Evolutionary conservation across 1,139 yeast species (phyloP).

Genomic region (Geotrichum histeridarum): DNA sequence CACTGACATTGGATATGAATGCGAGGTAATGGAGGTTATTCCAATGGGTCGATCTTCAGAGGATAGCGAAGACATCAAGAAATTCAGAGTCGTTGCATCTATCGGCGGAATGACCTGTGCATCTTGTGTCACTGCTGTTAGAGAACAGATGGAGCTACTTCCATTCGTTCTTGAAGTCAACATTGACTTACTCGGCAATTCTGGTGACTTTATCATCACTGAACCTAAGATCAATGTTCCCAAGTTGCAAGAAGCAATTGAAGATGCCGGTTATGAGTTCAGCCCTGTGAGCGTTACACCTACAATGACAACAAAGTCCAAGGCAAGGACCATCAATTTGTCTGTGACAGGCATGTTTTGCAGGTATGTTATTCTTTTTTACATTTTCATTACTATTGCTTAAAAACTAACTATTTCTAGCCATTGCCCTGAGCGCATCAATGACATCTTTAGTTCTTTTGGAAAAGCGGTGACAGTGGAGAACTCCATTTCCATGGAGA

Average conservation of each 20-base stretch:
- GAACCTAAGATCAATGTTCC: slow-evolving; percentile 34
- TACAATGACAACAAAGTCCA: slow-evolving; percentile 21
- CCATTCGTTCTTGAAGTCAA: slow-evolving; percentile 52
- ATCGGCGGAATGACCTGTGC: slow-evolving; percentile 76
- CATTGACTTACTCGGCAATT: slow-evolving; percentile 54
- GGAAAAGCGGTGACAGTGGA: slow-evolving; percentile 55
- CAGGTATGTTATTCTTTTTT: slow-evolving; percentile 29
- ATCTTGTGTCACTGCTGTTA: slow-evolving; percentile 59
- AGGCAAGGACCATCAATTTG: slow-evolving; percentile 52
- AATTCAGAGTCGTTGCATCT: slow-evolving; percentile 50
- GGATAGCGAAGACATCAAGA: slow-evolving; percentile 26
- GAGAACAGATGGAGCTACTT: slow-evolving; percentile 46
- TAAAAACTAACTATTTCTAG: slow-evolving; percentile 23
- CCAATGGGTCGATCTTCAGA: slow-evolving; percentile 40
- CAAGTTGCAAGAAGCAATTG: slow-evolving; percentile 47
- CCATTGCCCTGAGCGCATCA: slow-evolving; percentile 59
- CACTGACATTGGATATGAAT: slow-evolving; percentile 54
- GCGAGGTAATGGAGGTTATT: slow-evolving; percentile 53
- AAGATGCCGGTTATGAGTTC: slow-evolving; percentile 64
- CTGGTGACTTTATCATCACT: slow-evolving; percentile 52
- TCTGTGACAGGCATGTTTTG: slow-evolving; percentile 68
- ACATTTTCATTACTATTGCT: background rate
- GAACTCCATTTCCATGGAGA: slow-evolving; percentile 50
- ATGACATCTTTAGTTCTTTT: slow-evolving; percentile 46
- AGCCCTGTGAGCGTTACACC: slow-evolving; percentile 32